Evolutionary conservation across 371 early-diverging fungal genomes (phyloP).

Genomic region (Syncephalis plumigaleata): DNA sequence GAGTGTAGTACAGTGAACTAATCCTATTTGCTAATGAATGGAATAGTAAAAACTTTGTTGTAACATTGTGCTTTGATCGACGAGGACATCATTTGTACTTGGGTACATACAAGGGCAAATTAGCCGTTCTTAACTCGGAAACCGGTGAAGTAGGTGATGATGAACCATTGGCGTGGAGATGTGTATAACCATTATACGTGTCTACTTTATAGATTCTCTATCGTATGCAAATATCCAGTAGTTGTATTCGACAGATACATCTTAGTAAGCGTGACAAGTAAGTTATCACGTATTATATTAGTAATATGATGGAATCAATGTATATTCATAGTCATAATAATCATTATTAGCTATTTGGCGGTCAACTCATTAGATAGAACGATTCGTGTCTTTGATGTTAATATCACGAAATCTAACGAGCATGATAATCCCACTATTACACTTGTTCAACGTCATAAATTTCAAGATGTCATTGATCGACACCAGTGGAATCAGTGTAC

Average conservation of each 20-base stretch:
- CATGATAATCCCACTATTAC: slow-evolving; percentile 5
- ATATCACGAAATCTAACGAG: slow-evolving; percentile 14
- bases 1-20: background rate
- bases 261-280: slow-evolving; percentile 28
- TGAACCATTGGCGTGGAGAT: no score
- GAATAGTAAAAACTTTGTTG: slow-evolving; percentile 1
- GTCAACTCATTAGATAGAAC: slow-evolving; percentile 56
- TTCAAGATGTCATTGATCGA: slow-evolving; percentile 74
- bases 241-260: slow-evolving; percentile 42
- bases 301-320: no score
- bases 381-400: slow-evolving; percentile 37
- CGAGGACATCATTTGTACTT: slow-evolving; percentile 44
- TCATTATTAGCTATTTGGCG: slow-evolving; percentile 40
- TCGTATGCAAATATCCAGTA: slow-evolving; percentile 22
- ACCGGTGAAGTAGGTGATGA: slow-evolving; percentile 23
- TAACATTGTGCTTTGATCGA: slow-evolving; percentile 17
- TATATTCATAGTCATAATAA: no score
- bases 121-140: slow-evolving; percentile 35
- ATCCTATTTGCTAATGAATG: slow-evolving; percentile 1
- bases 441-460: slow-evolving; percentile 27
- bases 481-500: slow-evolving; percentile 70
- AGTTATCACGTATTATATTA: slow-evolving; percentile 1
- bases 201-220: slow-evolving; percentile 17
- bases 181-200: no score
- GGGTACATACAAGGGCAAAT: slow-evolving; percentile 49